Evolutionary conservation across 2,329 filamentous ascomycete genomes (phyloP).

Genomic region (Amphichorda felina): DNA sequence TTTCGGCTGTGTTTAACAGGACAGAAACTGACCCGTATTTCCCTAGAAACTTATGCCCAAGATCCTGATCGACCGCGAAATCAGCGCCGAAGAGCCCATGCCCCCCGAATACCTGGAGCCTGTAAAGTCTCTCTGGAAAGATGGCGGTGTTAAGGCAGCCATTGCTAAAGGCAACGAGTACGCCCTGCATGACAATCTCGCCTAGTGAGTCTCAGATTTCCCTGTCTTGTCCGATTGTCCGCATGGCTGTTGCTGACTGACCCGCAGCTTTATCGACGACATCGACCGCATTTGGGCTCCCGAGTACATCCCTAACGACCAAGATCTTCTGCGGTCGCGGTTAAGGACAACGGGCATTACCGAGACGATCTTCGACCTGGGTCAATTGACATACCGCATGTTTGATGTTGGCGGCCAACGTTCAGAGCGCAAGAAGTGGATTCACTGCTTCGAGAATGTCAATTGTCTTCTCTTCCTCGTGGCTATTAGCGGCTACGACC

Average conservation of each 20-base stretch:
- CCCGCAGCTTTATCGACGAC: conserved; percentile 66
- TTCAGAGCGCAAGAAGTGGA: conserved; percentile 95
- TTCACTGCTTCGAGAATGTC: conserved; percentile 91
- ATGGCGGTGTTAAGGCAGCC: conserved; percentile 73
- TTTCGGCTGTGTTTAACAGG: no score
- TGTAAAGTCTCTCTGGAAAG: conserved; percentile 74
- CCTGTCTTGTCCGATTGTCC: no score
- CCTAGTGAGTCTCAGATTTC: conserved; percentile 55
- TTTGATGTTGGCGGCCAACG: conserved; percentile 89
- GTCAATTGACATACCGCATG: conserved; percentile 90
- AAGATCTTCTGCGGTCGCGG: conserved; percentile 85
- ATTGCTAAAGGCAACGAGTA: conserved; percentile 93
- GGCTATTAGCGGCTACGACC: conserved; percentile 91
- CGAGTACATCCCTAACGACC: conserved; percentile 80
- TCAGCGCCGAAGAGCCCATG: conserved; percentile 70
- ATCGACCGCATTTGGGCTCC: conserved; percentile 64
- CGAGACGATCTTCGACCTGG: conserved; percentile 86
- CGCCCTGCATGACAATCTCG: conserved; percentile 87
- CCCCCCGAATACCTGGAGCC: conserved; percentile 68
- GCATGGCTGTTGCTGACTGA: background rate
- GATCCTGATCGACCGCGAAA: conserved; percentile 69
- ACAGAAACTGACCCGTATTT: conserved; percentile 21
- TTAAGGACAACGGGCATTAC: conserved; percentile 91
- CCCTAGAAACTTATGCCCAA: conserved; percentile 68
- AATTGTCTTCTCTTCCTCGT: conserved; percentile 88